Base-by-base conservation (phyloP, 108 stramenopile species). In the Pseudonitzschia pungens region DNA sequence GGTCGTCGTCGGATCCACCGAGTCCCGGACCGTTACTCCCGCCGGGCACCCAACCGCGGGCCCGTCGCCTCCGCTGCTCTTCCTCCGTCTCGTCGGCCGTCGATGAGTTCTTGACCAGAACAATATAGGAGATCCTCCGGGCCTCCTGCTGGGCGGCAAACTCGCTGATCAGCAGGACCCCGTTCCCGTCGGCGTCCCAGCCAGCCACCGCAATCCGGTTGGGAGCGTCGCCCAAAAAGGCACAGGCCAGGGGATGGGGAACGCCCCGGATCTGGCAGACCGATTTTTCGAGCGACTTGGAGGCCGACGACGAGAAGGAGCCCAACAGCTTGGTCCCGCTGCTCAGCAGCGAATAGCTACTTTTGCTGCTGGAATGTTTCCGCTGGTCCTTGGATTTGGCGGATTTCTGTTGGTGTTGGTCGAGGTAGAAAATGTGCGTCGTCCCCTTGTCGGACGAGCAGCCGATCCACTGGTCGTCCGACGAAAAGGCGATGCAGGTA, bases 401-500 rank as follows among this genome's bases (percentile, higher is more conserved):
- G n/a, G n/a, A n/a, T 60, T 59, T 59, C 20, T 29, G 59, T 72
- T 66, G 79, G 60, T 21, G 70, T 52, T 52, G 76, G 79, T 84
- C 74, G 11, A 93, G 72, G 63, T 72, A 70, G 73, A 97, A 99
- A 24, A 99, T 83, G 77, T 99, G 99, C 0, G 94, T 89, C 12
- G 99, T 99, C 27, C 98, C 97, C 77, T 97, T 96, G 81, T 98
- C 97, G 72, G 85, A 87, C 32, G 93, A 86, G 78, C 96, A 96
- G 0, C 94, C 95, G n/a, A 99, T 66, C 85, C 89, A 94, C n/a
- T 82, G 76, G 50, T 83, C 76, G 43, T 94, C 86, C 73, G 83
- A 84, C 71, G 88, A 94, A 81, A 96, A 99, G 20, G 90, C 73
- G 41, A 99, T 72, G 67, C 92, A 97, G 51, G 89, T 87, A 45